Evolutionary conservation across 306 rosid species (phyloP).

Genomic region (Cicer yamashitae): DNA sequence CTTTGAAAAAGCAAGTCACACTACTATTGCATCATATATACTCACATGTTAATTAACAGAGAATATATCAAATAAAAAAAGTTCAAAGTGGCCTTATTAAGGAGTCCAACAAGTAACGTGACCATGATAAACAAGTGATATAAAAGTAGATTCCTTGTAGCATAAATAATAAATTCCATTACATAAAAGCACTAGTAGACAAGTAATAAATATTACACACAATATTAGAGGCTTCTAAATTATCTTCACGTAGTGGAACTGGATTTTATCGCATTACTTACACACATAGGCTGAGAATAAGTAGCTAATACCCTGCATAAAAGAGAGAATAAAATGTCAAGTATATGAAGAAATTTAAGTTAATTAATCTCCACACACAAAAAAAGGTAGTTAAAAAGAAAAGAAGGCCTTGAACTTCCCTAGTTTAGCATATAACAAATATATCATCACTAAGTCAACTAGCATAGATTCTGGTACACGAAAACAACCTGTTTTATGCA

Average conservation of each 20-base stretch:
- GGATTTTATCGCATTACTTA: slow-evolving; percentile 6
- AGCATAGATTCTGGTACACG: slow-evolving; percentile 34
- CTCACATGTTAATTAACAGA: slow-evolving; percentile 20
- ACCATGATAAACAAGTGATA: slow-evolving; percentile 26
- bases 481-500: slow-evolving; percentile 38
- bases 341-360: slow-evolving; percentile 10
- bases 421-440: not conserved
- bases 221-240: slow-evolving; percentile 13
- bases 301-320: slow-evolving; percentile 62
- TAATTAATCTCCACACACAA: not conserved
- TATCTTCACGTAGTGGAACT: slow-evolving; percentile 39
- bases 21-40: slow-evolving; percentile 23
- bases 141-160: slow-evolving; percentile 29
- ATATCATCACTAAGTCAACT: slow-evolving; percentile 44
- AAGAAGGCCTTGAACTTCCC: slow-evolving; percentile 10
- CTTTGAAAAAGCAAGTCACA: slow-evolving; percentile 9
- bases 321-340: slow-evolving; percentile 41
- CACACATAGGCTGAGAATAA: slow-evolving; percentile 38
- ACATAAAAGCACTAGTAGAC: slow-evolving; percentile 35
- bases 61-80: slow-evolving; percentile 37
- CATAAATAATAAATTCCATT: slow-evolving; percentile 39
- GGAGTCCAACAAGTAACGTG: slow-evolving; percentile 24
- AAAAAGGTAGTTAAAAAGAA: slow-evolving; percentile 11
- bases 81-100: slow-evolving; percentile 45
- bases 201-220: slow-evolving; percentile 26